Conservation (phyloP, 441 rosid genomes). For the Gossypium schwendimanii region DNA sequence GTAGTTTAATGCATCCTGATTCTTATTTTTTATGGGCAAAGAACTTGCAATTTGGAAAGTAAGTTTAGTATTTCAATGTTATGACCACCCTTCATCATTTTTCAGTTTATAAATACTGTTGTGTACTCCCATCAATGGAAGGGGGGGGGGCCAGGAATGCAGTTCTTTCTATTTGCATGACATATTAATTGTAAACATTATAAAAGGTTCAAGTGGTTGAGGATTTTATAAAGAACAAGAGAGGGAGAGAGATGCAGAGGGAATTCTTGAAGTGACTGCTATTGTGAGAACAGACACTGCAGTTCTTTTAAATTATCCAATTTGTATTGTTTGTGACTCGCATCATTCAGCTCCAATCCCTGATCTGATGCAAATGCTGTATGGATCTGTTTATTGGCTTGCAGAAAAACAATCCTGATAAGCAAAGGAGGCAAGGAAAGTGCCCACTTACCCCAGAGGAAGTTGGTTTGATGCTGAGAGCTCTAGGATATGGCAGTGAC, state of each 20-base stretch:
- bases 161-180: background rate
- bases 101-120: background rate
- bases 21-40: background rate
- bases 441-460: constrained; percentile 97
- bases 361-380: background rate
- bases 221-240: background rate
- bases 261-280: background rate
- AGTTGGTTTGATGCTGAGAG: constrained; percentile 97
- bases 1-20: background rate
- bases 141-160: background rate
- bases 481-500: constrained; percentile 83
- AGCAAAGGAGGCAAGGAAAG: constrained; percentile 86
- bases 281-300: background rate
- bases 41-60: background rate
- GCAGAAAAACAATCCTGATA: constrained; percentile 78
- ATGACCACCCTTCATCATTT: background rate
- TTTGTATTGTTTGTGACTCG: background rate
- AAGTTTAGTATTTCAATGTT: background rate
- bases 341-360: background rate
- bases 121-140: background rate
- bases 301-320: background rate
- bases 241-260: background rate
- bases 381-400: constrained; percentile 5
- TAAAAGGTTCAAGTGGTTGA: background rate
- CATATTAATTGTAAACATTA: background rate